These are phyloP conservation scores for Malania oleifera DNA, from an alignment of 164 flowering plant species.

Conservation along the genomic window DNA sequence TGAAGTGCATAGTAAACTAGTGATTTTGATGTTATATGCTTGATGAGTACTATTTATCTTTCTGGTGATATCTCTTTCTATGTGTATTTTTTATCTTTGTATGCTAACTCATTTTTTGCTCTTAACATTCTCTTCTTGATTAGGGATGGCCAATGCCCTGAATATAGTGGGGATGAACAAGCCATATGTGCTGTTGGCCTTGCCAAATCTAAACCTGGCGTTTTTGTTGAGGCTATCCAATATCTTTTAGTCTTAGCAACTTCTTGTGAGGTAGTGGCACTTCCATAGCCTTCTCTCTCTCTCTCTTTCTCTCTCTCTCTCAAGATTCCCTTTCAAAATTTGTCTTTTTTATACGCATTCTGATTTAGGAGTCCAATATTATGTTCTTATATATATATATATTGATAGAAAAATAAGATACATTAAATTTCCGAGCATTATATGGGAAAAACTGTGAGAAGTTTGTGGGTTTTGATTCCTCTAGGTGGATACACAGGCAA, in stretches of 20 bases:
- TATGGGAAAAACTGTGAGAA: no score
- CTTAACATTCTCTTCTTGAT: neutral
- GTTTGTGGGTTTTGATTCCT: no score
- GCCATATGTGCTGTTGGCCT: slow-evolving; percentile 97
- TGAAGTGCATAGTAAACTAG: no score
- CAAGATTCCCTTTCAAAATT: no score
- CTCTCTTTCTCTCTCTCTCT: slow-evolving; percentile 4
- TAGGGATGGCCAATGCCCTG: slow-evolving; percentile 98
- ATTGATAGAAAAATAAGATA: no score
- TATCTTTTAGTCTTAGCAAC: slow-evolving; percentile 85
- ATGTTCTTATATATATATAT: neutral
- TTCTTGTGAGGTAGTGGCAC: slow-evolving; percentile 69
- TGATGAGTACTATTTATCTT: neutral
- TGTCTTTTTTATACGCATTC: neutral
- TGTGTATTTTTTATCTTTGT: neutral
- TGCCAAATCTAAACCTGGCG: slow-evolving; percentile 72
- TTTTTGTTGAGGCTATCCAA: slow-evolving; percentile 92
- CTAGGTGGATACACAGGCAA: no score
- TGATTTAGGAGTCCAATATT: neutral
- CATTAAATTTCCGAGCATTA: no score
- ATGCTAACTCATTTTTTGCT: neutral
- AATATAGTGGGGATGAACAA: slow-evolving; percentile 89
- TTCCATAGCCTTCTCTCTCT: neutral
- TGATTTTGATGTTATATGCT: neutral
- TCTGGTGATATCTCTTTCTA: neutral